Evolutionary conservation across 768 basidiomycete genomes (phyloP).

Genomic region (Daedaleopsis sinensis): DNA sequence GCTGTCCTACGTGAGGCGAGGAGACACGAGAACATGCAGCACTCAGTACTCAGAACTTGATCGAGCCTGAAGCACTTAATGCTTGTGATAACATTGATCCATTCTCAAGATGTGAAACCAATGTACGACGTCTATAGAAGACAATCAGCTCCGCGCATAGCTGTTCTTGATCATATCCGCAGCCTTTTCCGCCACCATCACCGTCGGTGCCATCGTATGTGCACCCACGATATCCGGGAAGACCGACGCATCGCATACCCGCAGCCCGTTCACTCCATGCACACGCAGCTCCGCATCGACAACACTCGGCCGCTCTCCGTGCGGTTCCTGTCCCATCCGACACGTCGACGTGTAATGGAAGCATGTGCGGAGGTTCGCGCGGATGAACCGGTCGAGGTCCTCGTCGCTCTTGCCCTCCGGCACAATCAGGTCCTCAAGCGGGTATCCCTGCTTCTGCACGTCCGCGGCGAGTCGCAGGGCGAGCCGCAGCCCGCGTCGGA

Average conservation of each 20-base stretch:
- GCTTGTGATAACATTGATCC: too few relatives aligned
- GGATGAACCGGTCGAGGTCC: constrained; percentile 35
- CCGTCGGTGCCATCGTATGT: constrained; percentile 39
- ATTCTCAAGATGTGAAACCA: too few relatives aligned
- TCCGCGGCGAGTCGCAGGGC: constrained; percentile 21
- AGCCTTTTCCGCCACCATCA: constrained; percentile 42
- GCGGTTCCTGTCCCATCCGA: constrained; percentile 32
- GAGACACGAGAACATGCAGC: too few relatives aligned
- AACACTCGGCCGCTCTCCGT: constrained; percentile 31
- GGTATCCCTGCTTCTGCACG: constrained; percentile 19
- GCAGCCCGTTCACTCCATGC: constrained; percentile 45
- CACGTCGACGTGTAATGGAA: constrained; percentile 42
- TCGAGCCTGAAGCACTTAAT: too few relatives aligned
- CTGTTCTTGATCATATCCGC: constrained; percentile 35
- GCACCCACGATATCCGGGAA: constrained; percentile 33
- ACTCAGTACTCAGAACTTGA: too few relatives aligned
- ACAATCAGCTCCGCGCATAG: too few relatives aligned
- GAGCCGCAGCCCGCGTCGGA: constrained; percentile 27
- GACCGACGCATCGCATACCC: constrained; percentile 32
- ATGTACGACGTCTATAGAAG: too few relatives aligned
- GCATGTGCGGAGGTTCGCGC: constrained; percentile 27
- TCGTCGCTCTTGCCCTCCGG: constrained; percentile 30
- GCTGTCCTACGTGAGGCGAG: too few relatives aligned
- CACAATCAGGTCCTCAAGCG: constrained; percentile 23
- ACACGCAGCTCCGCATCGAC: constrained; percentile 47